These are phyloP conservation scores for Omphalea diandra DNA, from an alignment of 441 rosid genomes.

Conservation along the genomic window DNA sequence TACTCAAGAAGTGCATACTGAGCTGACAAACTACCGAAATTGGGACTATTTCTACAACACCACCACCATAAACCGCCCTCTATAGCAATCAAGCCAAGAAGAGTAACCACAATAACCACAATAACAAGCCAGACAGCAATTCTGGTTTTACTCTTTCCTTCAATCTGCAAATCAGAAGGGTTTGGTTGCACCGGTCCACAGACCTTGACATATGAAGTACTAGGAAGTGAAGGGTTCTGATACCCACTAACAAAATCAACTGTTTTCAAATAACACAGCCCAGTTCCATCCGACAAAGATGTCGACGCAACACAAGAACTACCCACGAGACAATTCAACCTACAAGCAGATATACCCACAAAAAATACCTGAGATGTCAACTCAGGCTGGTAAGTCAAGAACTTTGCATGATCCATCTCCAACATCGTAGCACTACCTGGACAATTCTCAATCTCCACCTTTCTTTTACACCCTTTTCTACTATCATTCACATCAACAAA, in stretches of 20 bases:
- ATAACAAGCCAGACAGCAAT: slow-evolving; percentile 44
- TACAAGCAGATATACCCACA: slow-evolving; percentile 55
- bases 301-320: slow-evolving; percentile 62
- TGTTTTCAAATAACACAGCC: slow-evolving; percentile 60
- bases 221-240: slow-evolving; percentile 51
- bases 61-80: slow-evolving; percentile 64
- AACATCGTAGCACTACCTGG: slow-evolving; percentile 52
- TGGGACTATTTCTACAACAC: slow-evolving; percentile 51
- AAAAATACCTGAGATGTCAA: slow-evolving; percentile 36
- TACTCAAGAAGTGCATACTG: slow-evolving; percentile 67
- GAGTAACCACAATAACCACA: slow-evolving; percentile 39
- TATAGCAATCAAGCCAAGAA: slow-evolving; percentile 40
- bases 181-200: slow-evolving; percentile 54
- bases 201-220: slow-evolving; percentile 68
- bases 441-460: slow-evolving; percentile 51
- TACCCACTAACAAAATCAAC: slow-evolving; percentile 59
- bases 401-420: slow-evolving; percentile 40
- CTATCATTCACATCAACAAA: slow-evolving; percentile 44
- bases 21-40: slow-evolving; percentile 45
- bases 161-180: slow-evolving; percentile 26
- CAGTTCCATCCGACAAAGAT: slow-evolving; percentile 67
- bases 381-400: slow-evolving; percentile 48
- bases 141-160: slow-evolving; percentile 21
- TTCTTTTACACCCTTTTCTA: slow-evolving; percentile 70
- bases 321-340: slow-evolving; percentile 51